Evolutionary conservation across 2,329 filamentous ascomycete species (phyloP), one percentile per base, ranked within the genome.

Genomic region (Epichloe amarillans): DNA sequence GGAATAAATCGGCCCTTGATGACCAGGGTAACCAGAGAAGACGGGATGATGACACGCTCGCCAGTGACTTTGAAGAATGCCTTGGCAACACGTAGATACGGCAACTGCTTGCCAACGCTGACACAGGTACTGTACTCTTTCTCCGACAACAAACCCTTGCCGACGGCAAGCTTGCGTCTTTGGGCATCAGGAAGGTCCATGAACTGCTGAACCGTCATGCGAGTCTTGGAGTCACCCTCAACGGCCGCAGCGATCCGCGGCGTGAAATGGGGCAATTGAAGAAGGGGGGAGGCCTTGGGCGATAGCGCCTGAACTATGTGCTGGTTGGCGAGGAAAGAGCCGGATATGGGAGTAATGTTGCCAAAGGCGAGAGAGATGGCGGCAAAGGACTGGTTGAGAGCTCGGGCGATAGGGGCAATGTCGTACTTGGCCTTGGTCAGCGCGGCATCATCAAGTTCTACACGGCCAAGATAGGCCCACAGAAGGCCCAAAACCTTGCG

Each of bases 31-130:
- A 97, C 91, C 38, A 98, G 78, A 51, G 89, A 95, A 52, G 86
- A 88, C 6, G 93, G 90, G 35, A 91, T 95, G 62, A 98, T 88
- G 66, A 84, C 86, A 57, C 86, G 87, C 70, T 98, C 94, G 63
- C 93, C 93, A 49, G 88, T 84, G 44, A 98, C 94, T 75, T 98
- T 98, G 81, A 98, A 98, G 70, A 95, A 98, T 7, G 89, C 88
- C 71, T 89, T 94, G 62, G 88, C 88, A 11, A 98, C 82, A 52
- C 86, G 79, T 50, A 98, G 75, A 56, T 82, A 79, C 1, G 93
- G 93, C 30, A 98, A 76, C 68, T 96, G 88, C 59, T 82, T 81
- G 30, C 89, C 90, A 33, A 96, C 84, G 45, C 70, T 69, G 53
- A 95, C 75, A 38, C 85, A 86, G 41, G 83, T 77, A 56, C 80